Base-by-base conservation (phyloP, 306 rosid genomes). In the Benincasa hispida region DNA sequence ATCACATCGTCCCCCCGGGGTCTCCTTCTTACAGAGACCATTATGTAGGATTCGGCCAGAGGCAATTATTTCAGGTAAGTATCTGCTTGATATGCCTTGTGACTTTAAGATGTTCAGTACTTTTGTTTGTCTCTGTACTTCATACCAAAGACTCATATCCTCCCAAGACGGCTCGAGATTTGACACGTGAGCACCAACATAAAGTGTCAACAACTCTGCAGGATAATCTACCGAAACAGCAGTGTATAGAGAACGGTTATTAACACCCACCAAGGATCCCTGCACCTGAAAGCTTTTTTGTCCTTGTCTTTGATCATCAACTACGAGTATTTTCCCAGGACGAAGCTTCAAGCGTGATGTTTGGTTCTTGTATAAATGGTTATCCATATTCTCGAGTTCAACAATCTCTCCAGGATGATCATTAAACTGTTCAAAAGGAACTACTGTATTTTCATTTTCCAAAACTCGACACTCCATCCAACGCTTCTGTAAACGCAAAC, bases 141-240 rank as follows among this genome's bases (percentile, higher is more conserved):
- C 92, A 81, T 91, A 93, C 98, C 98, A 93, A 74, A 89, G 96
- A 82, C 97, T 93, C 98, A 93, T 93, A 78, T 93, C 98, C 89
- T 93, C 98, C 92, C 90, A 93, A 50, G 96, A 91, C 54, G 91
- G 98, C 84, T 93, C 97, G 0, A 93, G 96, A 79, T 91, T 86
- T 6, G 98, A 88, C 15, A 95, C 91, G 80, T 91, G 98, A 3
- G 93, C 91, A 4, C 98, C 98, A 0, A 93, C 91, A 18, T 89
- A 88, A 79, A 93, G 85, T 47, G 86, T 86, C 74, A 93, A 80
- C 72, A 85, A 63, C 78, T 83, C 82, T 1, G 81, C 78, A 21
- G 97, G 91, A 78, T 80, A 86, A 77, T 89, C 98, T 22, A 89
- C 79, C 70, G 89, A 86, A 25, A 89, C 76, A 55, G 98, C 93